Conservation (phyloP, 2,329 filamentous ascomycete species). For the Ophiobolus disseminans region DNA sequence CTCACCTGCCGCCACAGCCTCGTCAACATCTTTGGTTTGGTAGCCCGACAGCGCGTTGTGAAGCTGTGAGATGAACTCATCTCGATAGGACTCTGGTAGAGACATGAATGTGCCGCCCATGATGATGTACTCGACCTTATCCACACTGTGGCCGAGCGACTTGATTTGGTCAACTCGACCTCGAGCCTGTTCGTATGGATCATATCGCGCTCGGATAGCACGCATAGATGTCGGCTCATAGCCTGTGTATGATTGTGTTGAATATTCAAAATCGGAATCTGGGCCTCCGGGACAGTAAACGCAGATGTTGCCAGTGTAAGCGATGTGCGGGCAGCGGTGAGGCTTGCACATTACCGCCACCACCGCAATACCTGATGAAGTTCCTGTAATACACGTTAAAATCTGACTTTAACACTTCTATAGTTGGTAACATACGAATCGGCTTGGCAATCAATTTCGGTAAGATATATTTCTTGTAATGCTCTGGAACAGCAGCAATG, state of each 20-base stretch:
- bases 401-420: neutral
- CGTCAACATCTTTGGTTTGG: constrained; percentile 91
- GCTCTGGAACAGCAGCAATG: constrained; percentile 97
- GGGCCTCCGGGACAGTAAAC: constrained; percentile 98
- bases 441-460: constrained; percentile 97
- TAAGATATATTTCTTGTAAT: constrained; percentile 99
- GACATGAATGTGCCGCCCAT: constrained; percentile 99
- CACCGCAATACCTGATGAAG: constrained; percentile 95
- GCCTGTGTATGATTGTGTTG: constrained; percentile 97
- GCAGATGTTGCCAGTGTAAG: constrained; percentile 98
- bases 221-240: constrained; percentile 99
- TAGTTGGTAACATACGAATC: constrained; percentile 68
- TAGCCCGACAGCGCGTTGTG: constrained; percentile 98
- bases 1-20: constrained; percentile 91
- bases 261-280: constrained; percentile 98
- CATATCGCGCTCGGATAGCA: constrained; percentile 94
- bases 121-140: constrained; percentile 99
- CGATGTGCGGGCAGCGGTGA: constrained; percentile 95
- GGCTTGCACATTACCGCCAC: constrained; percentile 99
- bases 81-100: constrained; percentile 82
- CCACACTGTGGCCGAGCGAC: constrained; percentile 91
- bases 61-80: constrained; percentile 92
- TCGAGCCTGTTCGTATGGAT: constrained; percentile 96
- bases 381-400: constrained; percentile 62
- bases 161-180: constrained; percentile 97